Evolutionary conservation across 2,329 filamentous ascomycete genomes (phyloP).

Genomic region (Diaporthe ampelina): DNA sequence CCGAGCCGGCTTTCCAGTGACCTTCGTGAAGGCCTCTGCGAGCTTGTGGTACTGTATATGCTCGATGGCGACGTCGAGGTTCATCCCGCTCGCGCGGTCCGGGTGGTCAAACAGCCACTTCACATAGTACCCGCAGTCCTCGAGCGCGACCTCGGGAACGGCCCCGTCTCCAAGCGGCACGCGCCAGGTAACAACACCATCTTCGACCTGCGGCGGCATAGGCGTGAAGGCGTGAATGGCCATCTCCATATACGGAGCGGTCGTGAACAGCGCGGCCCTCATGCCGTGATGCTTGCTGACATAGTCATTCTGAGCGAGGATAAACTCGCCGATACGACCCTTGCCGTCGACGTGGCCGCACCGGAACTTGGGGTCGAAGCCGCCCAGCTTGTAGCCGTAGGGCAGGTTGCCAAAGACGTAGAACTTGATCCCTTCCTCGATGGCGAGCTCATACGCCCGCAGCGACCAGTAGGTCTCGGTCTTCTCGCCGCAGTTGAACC

Average conservation of each 20-base stretch:
- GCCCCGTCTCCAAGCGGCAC: not conserved
- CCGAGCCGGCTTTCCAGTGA: not conserved
- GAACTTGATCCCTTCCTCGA: not conserved
- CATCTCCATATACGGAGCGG: not conserved
- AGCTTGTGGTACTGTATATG: not conserved
- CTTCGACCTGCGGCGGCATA: not conserved
- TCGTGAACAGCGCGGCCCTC: not conserved
- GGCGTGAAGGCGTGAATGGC: not conserved
- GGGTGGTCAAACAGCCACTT: slow-evolving; percentile 1
- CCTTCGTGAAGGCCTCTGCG: not conserved
- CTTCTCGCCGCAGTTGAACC: slow-evolving; percentile 1
- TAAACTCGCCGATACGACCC: not conserved
- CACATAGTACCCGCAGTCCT: not conserved
- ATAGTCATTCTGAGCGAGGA: not conserved
- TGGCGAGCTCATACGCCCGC: not conserved
- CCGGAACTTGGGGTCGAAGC: not conserved
- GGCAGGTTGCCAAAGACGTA: not conserved
- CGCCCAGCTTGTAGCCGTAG: not conserved
- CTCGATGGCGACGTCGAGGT: not conserved
- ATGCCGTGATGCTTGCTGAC: not conserved
- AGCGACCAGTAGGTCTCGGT: not conserved
- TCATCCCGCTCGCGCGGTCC: not conserved
- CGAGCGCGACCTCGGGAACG: not conserved
- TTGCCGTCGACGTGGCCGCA: not conserved
- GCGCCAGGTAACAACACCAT: not conserved